Evolutionary conservation across 2,329 filamentous ascomycete species (phyloP), one percentile per base, ranked within the genome.

Genomic region (Chaetomiaceae sp.): DNA sequence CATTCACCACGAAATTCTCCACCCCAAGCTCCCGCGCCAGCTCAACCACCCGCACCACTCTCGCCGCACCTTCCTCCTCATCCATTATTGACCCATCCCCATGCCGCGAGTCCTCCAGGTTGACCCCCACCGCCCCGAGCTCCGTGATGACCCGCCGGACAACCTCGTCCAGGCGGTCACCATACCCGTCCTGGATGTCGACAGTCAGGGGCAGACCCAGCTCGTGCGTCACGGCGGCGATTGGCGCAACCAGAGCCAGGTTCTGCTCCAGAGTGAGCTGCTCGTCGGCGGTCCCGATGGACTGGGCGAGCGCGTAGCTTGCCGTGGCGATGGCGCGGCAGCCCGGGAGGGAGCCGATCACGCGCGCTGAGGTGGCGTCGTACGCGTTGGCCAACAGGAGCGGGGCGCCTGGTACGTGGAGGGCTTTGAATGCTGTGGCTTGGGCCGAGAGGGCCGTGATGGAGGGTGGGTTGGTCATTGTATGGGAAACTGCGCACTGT

Each of bases 151-250:
- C 61, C 4, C 60, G 60, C 10, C 58, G 57, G 10, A 78, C 64
- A 0, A 68, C 73, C 13, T 68, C 67, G 27, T 69, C 69, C 2
- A 74, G 56, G 34, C 44, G 61, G 33, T 60, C 55, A 6, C 68
- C 64, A 53, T 77, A 80, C 0, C 75, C 76, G 55, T 79, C 75
- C 62, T 79, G 76, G 17, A 79, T 61, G 57, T 80, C 77, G 14
- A 73, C 75, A 0, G 72, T 76, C 5, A 81, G 58, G 0, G 74
- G 72, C 8, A 70, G 68, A 23, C 54, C 47, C 31, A 51, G 35
- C 27, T 54, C 48, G 12, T 37, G 44, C 16, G 62, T 60, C 9
- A 74, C 64, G 20, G 59, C 60, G 0, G 69, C 69, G 53, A 79
- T 70, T 16, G 60, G 62, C 7, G 60, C 54, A 8, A 73, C 63